Evolutionary conservation across 1,284 basidiomycete genomes (phyloP).

Genomic region (Rhizopogon hawkerae): DNA sequence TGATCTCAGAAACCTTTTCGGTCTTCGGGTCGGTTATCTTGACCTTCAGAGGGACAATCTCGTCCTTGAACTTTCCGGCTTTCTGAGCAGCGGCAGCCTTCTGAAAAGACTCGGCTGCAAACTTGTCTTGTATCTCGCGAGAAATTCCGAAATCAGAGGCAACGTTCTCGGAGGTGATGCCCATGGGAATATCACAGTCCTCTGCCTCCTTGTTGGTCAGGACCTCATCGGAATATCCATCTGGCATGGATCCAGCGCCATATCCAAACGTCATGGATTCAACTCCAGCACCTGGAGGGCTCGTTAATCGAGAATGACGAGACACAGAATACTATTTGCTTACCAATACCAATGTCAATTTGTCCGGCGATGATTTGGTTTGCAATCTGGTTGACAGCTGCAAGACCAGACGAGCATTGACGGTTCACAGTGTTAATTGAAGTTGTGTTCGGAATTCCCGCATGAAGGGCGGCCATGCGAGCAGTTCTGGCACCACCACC

Average conservation of each 20-base stretch:
- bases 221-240: slow-evolving; percentile 75
- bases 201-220: slow-evolving; percentile 73
- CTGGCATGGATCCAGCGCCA: slow-evolving; percentile 63
- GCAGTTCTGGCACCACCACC: slow-evolving; percentile 85
- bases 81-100: slow-evolving; percentile 85
- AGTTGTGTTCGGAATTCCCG: slow-evolving; percentile 82
- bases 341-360: slow-evolving; percentile 91
- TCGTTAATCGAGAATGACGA: slow-evolving; percentile 6
- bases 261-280: slow-evolving; percentile 92
- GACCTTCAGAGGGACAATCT: slow-evolving; percentile 84
- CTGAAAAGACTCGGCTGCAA: slow-evolving; percentile 80
- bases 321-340: slow-evolving; percentile 16
- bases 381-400: slow-evolving; percentile 85
- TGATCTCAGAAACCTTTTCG: slow-evolving; percentile 68
- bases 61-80: slow-evolving; percentile 84
- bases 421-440: slow-evolving; percentile 88
- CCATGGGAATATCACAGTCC: slow-evolving; percentile 95
- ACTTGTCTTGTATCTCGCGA: slow-evolving; percentile 74
- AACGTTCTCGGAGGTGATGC: slow-evolving; percentile 96
- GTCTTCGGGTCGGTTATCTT: slow-evolving; percentile 79
- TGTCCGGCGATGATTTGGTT: slow-evolving; percentile 79
- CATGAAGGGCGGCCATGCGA: slow-evolving; percentile 90
- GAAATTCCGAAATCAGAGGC: slow-evolving; percentile 70
- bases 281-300: slow-evolving; percentile 72
- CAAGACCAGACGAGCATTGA: slow-evolving; percentile 90